A percentile compares a stretch with the other conserved stretches of the same genome.
Evolutionary conservation across 257 asterid genomes (phyloP).

Genomic region (Forsythia suspensa): DNA sequence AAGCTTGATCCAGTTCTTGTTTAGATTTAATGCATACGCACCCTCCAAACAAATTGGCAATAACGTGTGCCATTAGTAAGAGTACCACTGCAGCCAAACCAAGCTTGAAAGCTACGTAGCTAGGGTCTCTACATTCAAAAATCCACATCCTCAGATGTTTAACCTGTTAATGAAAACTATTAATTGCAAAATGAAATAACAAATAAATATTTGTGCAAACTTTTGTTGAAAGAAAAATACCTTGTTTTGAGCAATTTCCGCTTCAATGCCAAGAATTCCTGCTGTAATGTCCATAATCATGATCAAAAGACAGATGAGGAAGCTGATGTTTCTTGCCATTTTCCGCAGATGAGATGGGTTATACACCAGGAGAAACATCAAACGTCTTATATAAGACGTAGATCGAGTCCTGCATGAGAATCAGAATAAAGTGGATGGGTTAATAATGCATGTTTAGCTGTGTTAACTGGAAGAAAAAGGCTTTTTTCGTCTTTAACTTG

Average conservation of each 20-base stretch:
- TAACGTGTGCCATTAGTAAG: slow-evolving; percentile 58
- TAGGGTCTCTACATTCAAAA: slow-evolving; percentile 80
- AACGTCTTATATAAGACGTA: slow-evolving; percentile 12
- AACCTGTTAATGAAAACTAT: slow-evolving; percentile 36
- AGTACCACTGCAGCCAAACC: slow-evolving; percentile 72
- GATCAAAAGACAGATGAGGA: slow-evolving; percentile 38
- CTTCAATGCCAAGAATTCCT: slow-evolving; percentile 48
- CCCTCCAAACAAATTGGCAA: slow-evolving; percentile 54
- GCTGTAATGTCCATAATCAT: slow-evolving; percentile 40
- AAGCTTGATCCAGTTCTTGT: slow-evolving; percentile 63
- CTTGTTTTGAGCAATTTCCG: slow-evolving; percentile 47
- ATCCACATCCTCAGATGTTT: slow-evolving; percentile 56
- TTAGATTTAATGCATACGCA: slow-evolving; percentile 69
- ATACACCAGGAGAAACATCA: slow-evolving; percentile 10
- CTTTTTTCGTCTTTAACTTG: slow-evolving; percentile 43
- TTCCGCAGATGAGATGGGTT: slow-evolving; percentile 1
- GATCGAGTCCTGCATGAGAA: slow-evolving; percentile 30
- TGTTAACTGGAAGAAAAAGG: slow-evolving; percentile 45
- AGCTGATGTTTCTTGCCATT: slow-evolving; percentile 31
- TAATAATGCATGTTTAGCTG: slow-evolving; percentile 35
- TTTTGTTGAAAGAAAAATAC: slow-evolving; percentile 18
- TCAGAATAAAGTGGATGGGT: slow-evolving; percentile 57
- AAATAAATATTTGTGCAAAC: neutral
- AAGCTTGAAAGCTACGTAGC: slow-evolving; percentile 73
- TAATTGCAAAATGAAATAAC: neutral